Evolutionary conservation across 306 rosid species (phyloP).

Genomic region (Clitoria ternatea): DNA sequence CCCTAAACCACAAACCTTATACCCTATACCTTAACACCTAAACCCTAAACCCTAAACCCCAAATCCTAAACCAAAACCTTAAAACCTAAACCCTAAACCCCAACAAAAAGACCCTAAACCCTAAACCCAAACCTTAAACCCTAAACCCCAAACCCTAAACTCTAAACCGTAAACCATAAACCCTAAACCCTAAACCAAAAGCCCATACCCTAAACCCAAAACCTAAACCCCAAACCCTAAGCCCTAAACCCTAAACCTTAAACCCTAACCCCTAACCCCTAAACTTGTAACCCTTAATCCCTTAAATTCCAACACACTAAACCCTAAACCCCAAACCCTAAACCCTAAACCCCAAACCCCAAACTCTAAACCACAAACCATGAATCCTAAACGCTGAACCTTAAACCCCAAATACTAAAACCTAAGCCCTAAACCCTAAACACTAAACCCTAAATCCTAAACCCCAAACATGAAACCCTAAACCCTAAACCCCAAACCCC

Average conservation of each 20-base stretch:
- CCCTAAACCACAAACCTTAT: too few relatives aligned
- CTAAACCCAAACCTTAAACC: not conserved
- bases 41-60: not conserved
- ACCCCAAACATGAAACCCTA: not conserved
- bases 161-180: not conserved
- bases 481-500: not conserved
- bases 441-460: not conserved
- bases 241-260: not conserved
- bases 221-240: not conserved
- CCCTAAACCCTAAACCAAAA: too few relatives aligned
- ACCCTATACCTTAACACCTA: not conserved
- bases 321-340: not conserved
- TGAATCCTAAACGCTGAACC: not conserved
- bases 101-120: not conserved
- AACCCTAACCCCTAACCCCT: too few relatives aligned
- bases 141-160: not conserved
- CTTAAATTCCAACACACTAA: not conserved
- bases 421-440: too few relatives aligned
- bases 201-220: not conserved
- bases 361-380: not conserved
- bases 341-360: not conserved
- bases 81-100: not conserved
- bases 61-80: not conserved
- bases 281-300: not conserved
- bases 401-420: too few relatives aligned